Percentiles rank a stretch among this genome's conserved stretches.
Evolutionary conservation across 225 moss, liverwort and hornwort species (phyloP).

Genomic region (Pseudoscleropodium purum): DNA sequence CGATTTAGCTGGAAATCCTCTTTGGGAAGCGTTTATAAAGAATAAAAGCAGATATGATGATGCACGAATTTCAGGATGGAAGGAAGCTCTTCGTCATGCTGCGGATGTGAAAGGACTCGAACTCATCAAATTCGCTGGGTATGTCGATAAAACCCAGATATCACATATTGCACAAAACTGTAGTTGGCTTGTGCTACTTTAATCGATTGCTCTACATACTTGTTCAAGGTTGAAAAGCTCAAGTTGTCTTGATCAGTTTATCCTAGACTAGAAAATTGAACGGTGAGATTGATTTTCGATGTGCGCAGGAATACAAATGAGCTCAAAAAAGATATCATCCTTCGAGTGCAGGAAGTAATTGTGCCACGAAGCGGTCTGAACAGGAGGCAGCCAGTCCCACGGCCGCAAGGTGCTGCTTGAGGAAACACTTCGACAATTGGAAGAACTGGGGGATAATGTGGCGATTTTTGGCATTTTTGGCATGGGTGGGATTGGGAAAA

Average conservation of each 20-base stretch:
- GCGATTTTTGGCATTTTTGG: slow-evolving; percentile 20
- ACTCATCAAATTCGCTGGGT: background rate
- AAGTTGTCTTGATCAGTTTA: background rate
- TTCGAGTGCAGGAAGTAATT: background rate
- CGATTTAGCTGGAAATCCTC: background rate
- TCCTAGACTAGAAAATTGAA: background rate
- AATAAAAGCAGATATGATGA: background rate
- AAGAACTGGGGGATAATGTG: slow-evolving; percentile 10
- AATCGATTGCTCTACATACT: background rate
- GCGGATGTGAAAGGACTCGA: background rate
- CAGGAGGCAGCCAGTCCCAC: background rate
- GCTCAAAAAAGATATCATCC: background rate
- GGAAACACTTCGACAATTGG: background rate
- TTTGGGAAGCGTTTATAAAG: background rate
- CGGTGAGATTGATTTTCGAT: background rate
- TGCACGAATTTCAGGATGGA: background rate
- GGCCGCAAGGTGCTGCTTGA: background rate
- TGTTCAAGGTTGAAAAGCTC: background rate
- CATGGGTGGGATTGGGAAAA: slow-evolving; percentile 31
- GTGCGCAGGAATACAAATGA: background rate
- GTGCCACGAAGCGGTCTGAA: background rate
- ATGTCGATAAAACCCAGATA: background rate
- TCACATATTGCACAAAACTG: background rate
- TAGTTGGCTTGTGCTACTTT: background rate
- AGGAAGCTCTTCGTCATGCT: slow-evolving; percentile 9